Percentiles rank a stretch among this genome's conserved stretches.
phyloP scores from a whole-genome alignment of 2,329 filamentous ascomycete genomes.

The Aspergillus eucalypticola region DNA sequence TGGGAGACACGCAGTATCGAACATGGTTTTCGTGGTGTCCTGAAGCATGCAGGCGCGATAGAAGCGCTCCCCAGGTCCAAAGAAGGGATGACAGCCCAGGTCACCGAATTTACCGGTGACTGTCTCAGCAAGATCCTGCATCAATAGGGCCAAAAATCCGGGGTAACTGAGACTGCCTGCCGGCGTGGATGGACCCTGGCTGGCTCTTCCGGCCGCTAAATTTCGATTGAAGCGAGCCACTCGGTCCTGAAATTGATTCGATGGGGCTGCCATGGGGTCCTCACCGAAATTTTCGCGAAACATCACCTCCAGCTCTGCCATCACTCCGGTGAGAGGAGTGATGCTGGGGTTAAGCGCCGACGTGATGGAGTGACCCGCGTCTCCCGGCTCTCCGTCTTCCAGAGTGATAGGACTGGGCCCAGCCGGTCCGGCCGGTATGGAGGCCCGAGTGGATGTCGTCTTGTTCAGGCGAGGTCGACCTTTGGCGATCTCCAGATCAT shows the following conservation, averaged over 20 bases:
- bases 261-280: neutral
- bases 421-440: neutral
- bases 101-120: neutral
- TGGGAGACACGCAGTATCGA: neutral
- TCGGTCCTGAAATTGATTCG: constrained; percentile 4
- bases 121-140: constrained; percentile 3
- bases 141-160: neutral
- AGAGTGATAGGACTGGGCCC: neutral
- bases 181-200: neutral
- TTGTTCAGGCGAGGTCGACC: neutral
- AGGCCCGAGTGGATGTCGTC: neutral
- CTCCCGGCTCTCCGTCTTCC: neutral
- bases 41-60: neutral
- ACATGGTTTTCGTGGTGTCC: neutral
- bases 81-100: constrained; percentile 1
- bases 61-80: neutral
- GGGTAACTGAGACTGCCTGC: neutral
- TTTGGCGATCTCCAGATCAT: neutral
- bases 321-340: neutral
- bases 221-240: constrained; percentile 1
- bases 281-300: constrained; percentile 6
- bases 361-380: neutral
- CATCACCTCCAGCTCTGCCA: constrained; percentile 5
- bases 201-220: neutral
- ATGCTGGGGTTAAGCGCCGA: neutral